Percentiles rank a stretch among this genome's conserved stretches.
phyloP scores from a whole-genome alignment of 2,329 filamentous ascomycete genomes.

The Lecanoromycetidae sp. region DNA sequence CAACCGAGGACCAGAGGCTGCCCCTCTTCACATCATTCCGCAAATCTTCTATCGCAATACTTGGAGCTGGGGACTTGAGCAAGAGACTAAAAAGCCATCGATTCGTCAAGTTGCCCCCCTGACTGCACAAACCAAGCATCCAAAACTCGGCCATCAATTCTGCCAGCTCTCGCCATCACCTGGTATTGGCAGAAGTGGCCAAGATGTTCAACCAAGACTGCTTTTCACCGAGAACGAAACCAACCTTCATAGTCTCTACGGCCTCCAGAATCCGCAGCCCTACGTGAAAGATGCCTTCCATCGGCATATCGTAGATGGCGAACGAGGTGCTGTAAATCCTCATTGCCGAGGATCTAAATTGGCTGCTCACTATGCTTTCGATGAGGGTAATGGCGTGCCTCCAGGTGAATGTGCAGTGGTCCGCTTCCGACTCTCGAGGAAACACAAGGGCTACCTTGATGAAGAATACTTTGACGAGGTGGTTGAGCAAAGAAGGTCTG shows the following conservation, averaged over 20 bases:
- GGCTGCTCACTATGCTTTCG: constrained; percentile 84
- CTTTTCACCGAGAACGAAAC: constrained; percentile 95
- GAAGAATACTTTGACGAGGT: constrained; percentile 88
- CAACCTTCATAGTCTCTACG: constrained; percentile 68
- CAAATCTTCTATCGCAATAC: constrained; percentile 97
- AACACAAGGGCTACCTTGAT: constrained; percentile 66
- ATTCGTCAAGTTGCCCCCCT: constrained; percentile 56
- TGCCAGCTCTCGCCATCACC: constrained; percentile 81
- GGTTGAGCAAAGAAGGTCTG: constrained; percentile 71
- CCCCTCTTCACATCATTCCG: constrained; percentile 83
- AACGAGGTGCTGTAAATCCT: constrained; percentile 74
- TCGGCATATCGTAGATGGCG: constrained; percentile 66
- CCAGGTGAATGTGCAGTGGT: constrained; percentile 93
- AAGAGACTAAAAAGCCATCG: constrained; percentile 64
- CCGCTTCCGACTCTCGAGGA: constrained; percentile 74
- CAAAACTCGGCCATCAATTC: constrained; percentile 69
- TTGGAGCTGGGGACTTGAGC: constrained; percentile 84
- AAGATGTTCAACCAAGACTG: constrained; percentile 73
- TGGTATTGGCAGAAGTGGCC: constrained; percentile 61
- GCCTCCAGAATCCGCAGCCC: constrained; percentile 61
- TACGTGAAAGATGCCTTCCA: constrained; percentile 97
- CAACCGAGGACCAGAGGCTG: constrained; percentile 83
- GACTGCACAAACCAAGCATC: constrained; percentile 64
- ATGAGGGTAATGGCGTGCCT: constrained; percentile 72
- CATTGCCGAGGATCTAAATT: constrained; percentile 71